Evolutionary conservation across 2,329 filamentous ascomycete species (phyloP).

Genomic region (Phialophora tarda): DNA sequence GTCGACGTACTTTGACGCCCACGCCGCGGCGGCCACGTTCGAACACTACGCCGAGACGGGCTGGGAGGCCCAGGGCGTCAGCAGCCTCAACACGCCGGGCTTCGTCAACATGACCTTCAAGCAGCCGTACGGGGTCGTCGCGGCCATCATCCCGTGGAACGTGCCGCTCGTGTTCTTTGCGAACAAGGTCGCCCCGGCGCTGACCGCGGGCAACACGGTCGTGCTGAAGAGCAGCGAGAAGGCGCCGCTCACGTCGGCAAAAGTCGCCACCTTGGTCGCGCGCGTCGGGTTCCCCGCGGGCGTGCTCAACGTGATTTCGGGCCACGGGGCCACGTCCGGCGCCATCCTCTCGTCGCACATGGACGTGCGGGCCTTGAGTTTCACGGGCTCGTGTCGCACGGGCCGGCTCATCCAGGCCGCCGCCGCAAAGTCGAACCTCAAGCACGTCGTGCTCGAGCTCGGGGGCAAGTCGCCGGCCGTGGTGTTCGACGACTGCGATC

Average conservation of each 20-base stretch:
- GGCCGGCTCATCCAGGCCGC: slow-evolving; percentile 76
- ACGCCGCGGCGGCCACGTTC: slow-evolving; percentile 27
- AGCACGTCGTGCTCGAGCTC: slow-evolving; percentile 66
- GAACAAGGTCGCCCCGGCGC: slow-evolving; percentile 48
- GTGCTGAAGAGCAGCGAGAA: slow-evolving; percentile 42
- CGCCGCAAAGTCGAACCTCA: slow-evolving; percentile 65
- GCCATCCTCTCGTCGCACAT: slow-evolving; percentile 70
- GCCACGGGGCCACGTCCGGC: slow-evolving; percentile 70
- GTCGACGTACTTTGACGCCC: slow-evolving; percentile 27
- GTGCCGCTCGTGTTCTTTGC: slow-evolving; percentile 55
- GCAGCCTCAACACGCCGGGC: slow-evolving; percentile 34
- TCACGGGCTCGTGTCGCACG: slow-evolving; percentile 75
- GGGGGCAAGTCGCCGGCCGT: slow-evolving; percentile 65
- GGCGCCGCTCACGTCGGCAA: slow-evolving; percentile 42
- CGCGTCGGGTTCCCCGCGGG: slow-evolving; percentile 79
- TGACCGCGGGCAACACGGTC: slow-evolving; percentile 46
- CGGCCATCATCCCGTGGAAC: slow-evolving; percentile 66
- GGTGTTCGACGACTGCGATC: slow-evolving; percentile 63
- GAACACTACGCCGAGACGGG: slow-evolving; percentile 34
- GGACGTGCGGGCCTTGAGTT: slow-evolving; percentile 75
- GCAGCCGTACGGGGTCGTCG: slow-evolving; percentile 41
- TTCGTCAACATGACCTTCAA: slow-evolving; percentile 37
- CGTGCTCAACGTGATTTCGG: slow-evolving; percentile 76
- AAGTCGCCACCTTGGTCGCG: slow-evolving; percentile 68
- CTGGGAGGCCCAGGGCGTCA: slow-evolving; percentile 38